phyloP scores from a whole-genome alignment of 179 eudicot genomes.

The Amaranthus tricolor region DNA sequence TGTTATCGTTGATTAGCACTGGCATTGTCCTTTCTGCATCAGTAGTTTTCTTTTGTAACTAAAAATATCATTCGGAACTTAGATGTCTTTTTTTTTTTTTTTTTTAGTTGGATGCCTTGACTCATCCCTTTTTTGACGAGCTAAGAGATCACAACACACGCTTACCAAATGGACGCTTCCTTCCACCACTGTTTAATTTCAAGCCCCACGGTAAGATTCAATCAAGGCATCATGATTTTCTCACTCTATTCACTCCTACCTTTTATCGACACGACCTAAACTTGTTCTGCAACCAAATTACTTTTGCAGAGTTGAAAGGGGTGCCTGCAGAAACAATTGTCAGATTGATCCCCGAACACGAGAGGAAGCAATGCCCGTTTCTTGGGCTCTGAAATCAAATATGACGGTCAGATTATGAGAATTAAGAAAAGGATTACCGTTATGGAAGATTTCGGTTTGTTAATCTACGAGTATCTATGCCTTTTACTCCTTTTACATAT shows the following conservation, averaged over 20 bases:
- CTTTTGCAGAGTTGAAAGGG: slow-evolving; percentile 46
- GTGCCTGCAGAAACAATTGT: slow-evolving; percentile 38
- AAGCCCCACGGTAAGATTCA: slow-evolving; percentile 46
- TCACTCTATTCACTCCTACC: not conserved
- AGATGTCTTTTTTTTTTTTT: not conserved
- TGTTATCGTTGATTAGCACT: not conserved
- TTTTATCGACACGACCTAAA: not conserved
- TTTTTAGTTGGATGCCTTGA: slow-evolving; percentile 52
- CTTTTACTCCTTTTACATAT: not conserved
- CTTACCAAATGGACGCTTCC: slow-evolving; percentile 49
- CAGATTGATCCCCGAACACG: slow-evolving; percentile 55
- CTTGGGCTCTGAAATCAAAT: slow-evolving; percentile 27
- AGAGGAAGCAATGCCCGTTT: slow-evolving; percentile 43
- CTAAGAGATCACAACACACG: slow-evolving; percentile 49
- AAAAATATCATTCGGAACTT: no score
- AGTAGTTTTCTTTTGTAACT: not conserved
- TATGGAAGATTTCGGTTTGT: slow-evolving; percentile 22
- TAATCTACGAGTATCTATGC: slow-evolving; percentile 21
- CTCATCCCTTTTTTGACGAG: slow-evolving; percentile 58
- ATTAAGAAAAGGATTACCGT: not conserved
- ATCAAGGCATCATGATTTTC: not conserved
- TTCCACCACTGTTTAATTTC: slow-evolving; percentile 58
- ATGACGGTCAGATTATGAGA: slow-evolving; percentile 17
- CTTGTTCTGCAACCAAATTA: not conserved
- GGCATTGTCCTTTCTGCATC: not conserved